Evolutionary conservation across 306 rosid species (phyloP).

Genomic region (Lathyrus aphaca): DNA sequence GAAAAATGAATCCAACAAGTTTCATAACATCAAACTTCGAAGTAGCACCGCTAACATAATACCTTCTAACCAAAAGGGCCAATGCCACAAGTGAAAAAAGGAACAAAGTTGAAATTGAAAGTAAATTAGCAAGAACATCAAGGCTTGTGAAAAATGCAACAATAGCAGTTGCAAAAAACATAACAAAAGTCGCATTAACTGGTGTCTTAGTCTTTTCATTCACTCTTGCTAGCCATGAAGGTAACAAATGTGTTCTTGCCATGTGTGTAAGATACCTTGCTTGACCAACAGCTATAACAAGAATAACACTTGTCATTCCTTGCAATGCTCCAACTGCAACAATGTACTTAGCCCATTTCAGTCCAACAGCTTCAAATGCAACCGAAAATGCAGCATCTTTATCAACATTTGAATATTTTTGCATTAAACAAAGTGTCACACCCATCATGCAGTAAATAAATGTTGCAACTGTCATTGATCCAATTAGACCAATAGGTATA

Average conservation of each 20-base stretch:
- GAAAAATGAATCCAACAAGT: conserved; percentile 41
- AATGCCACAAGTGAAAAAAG: conserved; percentile 71
- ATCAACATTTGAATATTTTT: conserved; percentile 42
- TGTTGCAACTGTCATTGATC: conserved; percentile 57
- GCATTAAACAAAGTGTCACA: conserved; percentile 65
- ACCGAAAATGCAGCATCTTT: conserved; percentile 54
- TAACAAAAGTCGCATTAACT: conserved; percentile 56
- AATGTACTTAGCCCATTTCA: conserved; percentile 73
- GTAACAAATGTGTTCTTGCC: conserved; percentile 67
- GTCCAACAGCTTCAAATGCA: conserved; percentile 64
- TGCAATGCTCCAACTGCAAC: conserved; percentile 73
- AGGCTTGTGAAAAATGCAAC: conserved; percentile 71
- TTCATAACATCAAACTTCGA: conserved; percentile 35
- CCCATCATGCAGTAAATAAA: conserved; percentile 54
- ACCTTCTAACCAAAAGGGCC: conserved; percentile 65
- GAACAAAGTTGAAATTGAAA: conserved; percentile 75
- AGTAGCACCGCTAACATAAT: conserved; percentile 54
- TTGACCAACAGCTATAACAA: conserved; percentile 74
- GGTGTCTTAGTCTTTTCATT: conserved; percentile 66
- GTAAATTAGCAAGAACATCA: conserved; percentile 56
- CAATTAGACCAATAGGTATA: conserved; percentile 74
- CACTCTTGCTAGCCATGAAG: conserved; percentile 68
- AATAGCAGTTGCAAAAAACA: conserved; percentile 64
- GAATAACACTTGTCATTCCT: conserved; percentile 72
- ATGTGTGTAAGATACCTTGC: conserved; percentile 81